phyloP scores from a whole-genome alignment of 2,329 filamentous ascomycete species.

The Ophiocordyceps unilateralis region DNA sequence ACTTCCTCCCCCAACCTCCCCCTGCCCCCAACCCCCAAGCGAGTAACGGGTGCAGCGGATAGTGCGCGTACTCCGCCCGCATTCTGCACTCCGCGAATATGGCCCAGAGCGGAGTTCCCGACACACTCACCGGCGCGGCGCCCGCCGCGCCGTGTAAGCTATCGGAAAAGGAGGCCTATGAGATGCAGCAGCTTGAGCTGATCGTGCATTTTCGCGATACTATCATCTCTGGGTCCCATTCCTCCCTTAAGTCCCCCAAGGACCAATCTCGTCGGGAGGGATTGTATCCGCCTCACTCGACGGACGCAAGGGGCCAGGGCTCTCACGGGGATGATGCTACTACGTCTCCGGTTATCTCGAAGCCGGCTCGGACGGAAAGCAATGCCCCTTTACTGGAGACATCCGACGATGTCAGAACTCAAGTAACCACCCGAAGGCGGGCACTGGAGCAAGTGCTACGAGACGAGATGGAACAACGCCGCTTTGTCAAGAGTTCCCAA shows the following conservation, averaged over 20 bases:
- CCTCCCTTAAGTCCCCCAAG: constrained; percentile 37
- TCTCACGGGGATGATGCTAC: constrained; percentile 1
- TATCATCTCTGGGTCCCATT: constrained; percentile 61
- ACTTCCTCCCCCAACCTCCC: not conserved
- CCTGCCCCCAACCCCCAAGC: not conserved
- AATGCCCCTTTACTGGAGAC: constrained; percentile 75
- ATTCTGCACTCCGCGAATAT: constrained; percentile 7
- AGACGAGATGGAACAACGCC: constrained; percentile 56
- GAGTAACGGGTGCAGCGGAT: not conserved
- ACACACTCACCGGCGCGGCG: constrained; percentile 5
- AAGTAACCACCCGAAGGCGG: constrained; percentile 63
- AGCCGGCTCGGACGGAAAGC: constrained; percentile 45
- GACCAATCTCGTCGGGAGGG: constrained; percentile 4
- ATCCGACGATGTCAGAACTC: constrained; percentile 69
- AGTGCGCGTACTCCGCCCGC: not conserved
- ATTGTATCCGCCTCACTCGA: not conserved
- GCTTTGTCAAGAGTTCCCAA: constrained; percentile 25
- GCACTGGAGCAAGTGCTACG: constrained; percentile 61
- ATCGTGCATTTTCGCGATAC: constrained; percentile 68
- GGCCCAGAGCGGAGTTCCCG: constrained; percentile 10
- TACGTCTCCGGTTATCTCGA: too few relatives aligned
- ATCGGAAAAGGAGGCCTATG: constrained; percentile 32
- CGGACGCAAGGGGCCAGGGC: not conserved
- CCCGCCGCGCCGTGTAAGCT: constrained; percentile 10
- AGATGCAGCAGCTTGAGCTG: constrained; percentile 56